A percentile compares a stretch with the other conserved stretches of the same genome.
phyloP scores from a whole-genome alignment of 75 land plant species.

The Pinus taeda region DNA sequence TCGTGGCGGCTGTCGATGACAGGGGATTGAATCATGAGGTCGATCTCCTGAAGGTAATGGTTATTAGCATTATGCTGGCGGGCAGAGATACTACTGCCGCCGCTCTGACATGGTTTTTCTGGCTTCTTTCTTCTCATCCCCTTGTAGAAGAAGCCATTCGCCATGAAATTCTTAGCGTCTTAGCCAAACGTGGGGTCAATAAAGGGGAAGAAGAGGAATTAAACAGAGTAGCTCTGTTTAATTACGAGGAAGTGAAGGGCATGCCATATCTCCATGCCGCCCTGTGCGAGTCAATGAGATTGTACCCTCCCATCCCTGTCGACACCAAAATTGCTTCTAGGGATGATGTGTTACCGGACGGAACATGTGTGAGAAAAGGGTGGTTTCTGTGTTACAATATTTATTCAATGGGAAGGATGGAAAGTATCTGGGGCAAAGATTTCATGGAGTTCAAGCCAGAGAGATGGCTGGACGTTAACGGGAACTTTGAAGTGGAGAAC shows the following conservation, averaged over 20 bases:
- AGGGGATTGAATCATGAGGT: neutral
- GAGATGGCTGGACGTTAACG: constrained; percentile 40
- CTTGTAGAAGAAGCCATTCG: constrained; percentile 15
- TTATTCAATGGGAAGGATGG: constrained; percentile 33
- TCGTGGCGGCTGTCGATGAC: constrained; percentile 11
- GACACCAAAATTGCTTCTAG: neutral
- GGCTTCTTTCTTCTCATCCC: constrained; percentile 23
- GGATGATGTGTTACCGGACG: constrained; percentile 15
- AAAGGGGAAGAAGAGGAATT: neutral
- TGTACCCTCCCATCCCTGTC: constrained; percentile 41
- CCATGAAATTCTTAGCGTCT: neutral
- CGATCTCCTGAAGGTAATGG: constrained; percentile 19
- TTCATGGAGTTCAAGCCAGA: constrained; percentile 51
- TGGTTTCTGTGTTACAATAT: neutral
- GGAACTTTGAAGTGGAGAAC: constrained; percentile 5
- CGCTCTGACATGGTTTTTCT: constrained; percentile 29
- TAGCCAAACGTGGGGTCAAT: neutral
- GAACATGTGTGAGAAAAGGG: constrained; percentile 2
- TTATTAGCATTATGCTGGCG: constrained; percentile 24
- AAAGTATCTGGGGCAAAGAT: constrained; percentile 47
- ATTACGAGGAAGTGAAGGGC: constrained; percentile 9
- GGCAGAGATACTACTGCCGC: constrained; percentile 23
- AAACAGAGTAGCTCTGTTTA: neutral
- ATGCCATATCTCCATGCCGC: constrained; percentile 38
- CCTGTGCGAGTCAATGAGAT: constrained; percentile 33